phyloP scores from a whole-genome alignment of 1,284 basidiomycete genomes.

The Wolfiporia cocos region DNA sequence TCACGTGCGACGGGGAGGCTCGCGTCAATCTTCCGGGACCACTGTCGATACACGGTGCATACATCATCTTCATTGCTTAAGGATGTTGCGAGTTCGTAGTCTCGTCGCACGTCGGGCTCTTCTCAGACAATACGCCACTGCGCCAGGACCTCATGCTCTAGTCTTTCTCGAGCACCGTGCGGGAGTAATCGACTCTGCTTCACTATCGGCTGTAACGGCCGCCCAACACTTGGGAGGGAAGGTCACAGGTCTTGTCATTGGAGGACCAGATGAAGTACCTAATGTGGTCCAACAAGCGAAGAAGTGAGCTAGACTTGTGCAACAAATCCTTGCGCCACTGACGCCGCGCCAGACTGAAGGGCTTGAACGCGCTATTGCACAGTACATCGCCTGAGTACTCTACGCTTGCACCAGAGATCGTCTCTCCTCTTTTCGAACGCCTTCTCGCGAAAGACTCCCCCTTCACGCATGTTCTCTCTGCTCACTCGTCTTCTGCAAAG shows the following conservation, averaged over 20 bases:
- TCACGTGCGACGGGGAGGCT: too few relatives aligned
- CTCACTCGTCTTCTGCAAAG: slow-evolving; percentile 73
- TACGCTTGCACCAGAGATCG: slow-evolving; percentile 37
- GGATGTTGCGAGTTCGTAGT: too few relatives aligned
- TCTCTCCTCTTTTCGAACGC: slow-evolving; percentile 38
- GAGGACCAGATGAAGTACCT: slow-evolving; percentile 67
- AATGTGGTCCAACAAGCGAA: slow-evolving; percentile 70
- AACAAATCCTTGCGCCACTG: background rate
- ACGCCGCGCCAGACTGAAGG: slow-evolving; percentile 32
- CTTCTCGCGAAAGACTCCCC: slow-evolving; percentile 35
- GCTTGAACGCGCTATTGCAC: slow-evolving; percentile 37
- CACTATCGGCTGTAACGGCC: slow-evolving; percentile 88
- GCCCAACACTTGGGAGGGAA: slow-evolving; percentile 82
- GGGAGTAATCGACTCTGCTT: slow-evolving; percentile 78
- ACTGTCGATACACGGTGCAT: too few relatives aligned
- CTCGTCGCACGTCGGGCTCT: too few relatives aligned
- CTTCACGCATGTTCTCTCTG: slow-evolving; percentile 86
- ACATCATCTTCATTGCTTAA: too few relatives aligned
- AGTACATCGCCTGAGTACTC: slow-evolving; percentile 40
- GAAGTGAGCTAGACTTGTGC: slow-evolving; percentile 47
- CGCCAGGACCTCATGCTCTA: slow-evolving; percentile 61
- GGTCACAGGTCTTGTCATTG: slow-evolving; percentile 86
- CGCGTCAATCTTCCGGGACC: too few relatives aligned
- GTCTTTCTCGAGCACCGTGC: slow-evolving; percentile 87
- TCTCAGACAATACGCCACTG: slow-evolving; percentile 53